Base-by-base conservation (phyloP, 352 stramenopile genomes). In the Phytophthora hybrid region DNA sequence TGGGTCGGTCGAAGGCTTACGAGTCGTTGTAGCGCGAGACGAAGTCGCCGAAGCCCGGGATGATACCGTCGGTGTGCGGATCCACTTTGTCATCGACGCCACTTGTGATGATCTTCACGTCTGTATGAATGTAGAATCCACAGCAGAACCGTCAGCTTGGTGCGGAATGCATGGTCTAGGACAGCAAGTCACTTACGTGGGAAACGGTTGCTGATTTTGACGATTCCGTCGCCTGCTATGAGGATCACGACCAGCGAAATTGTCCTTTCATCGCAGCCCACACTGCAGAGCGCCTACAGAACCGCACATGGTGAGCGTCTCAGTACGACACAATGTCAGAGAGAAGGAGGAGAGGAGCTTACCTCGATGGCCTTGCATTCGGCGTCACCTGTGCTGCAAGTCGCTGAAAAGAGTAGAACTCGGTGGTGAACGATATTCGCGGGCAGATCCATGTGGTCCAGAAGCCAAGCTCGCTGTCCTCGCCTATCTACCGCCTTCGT, bases 201-300 rank as follows among this genome's bases (percentile, higher is more conserved):
- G 51, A 84, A 92, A 39, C 71, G 61, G 37, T 47, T 68, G 49
- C 66, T 64, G 39, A 89, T 68, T 10, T 44, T 54, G 13, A 74
- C 56, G 52, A 92, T 66, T 3, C 71, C 79, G 14, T 80, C 60
- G 2, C 69, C 53, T 1, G 77, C 73, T 5, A 71, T 77, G 14
- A 81, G 71, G 16, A 89, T 60, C 34, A 76, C 58, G 26, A 84
- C 84, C 18, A 92, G 66, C 63, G 71, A 79, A 49, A 92, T 85
- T n/a, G 41, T 71, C 6, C 52, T 41, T 58, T 83, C 64, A 1
- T 66, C 54, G 44, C 83, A 76, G 37, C 72, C 74, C 8, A 79
- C 18, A 26, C 68, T 69, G n/a, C 75, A 60, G 14, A 89, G 68
- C 5, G 69, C 69, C 60, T 82, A 41, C 32, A 71, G 10, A 69